A percentile compares a stretch with the other conserved stretches of the same genome.
phyloP scores from a whole-genome alignment of 176 grass and related monocot genomes.

The Cocos nucifera region DNA sequence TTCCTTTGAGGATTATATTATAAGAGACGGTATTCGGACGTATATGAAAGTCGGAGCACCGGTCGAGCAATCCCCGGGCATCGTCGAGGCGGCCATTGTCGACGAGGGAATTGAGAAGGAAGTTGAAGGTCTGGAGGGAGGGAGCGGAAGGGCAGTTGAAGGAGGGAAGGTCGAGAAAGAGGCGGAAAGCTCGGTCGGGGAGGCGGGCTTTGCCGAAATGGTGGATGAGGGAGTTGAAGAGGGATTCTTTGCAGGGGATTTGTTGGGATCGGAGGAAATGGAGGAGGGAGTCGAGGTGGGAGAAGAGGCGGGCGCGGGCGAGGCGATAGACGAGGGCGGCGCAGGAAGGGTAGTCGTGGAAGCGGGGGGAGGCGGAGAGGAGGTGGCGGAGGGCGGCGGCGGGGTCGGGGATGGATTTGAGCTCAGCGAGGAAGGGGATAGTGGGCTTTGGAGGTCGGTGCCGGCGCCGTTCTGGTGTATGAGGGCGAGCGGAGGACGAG shows the following conservation, averaged over 20 bases:
- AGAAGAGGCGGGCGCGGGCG: constrained; percentile 43
- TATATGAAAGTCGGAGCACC: constrained; percentile 42
- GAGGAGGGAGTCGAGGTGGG: constrained; percentile 45
- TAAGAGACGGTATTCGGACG: constrained; percentile 71
- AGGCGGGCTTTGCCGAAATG: constrained; percentile 45
- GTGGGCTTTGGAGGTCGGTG: not conserved
- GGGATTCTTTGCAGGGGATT: constrained; percentile 39
- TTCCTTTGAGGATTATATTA: constrained; percentile 67
- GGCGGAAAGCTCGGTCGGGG: constrained; percentile 34
- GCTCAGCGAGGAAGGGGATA: constrained; percentile 42
- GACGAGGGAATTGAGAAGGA: constrained; percentile 47
- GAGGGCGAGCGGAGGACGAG: too few species aligned
- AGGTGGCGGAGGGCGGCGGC: constrained; percentile 38
- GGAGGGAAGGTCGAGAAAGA: constrained; percentile 51
- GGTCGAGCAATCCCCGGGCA: constrained; percentile 34
- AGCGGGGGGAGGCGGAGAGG: constrained; percentile 23
- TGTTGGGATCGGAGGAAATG: constrained; percentile 30
- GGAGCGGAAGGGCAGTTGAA: constrained; percentile 47
- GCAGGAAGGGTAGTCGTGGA: constrained; percentile 57
- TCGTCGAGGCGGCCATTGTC: constrained; percentile 36
- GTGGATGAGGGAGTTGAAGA: constrained; percentile 51
- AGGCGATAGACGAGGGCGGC: constrained; percentile 71
- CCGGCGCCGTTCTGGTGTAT: too few species aligned
- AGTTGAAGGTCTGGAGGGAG: constrained; percentile 50
- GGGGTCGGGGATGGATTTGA: constrained; percentile 65